Conservation (phyloP, 2,329 filamentous ascomycete species). For the Xylariaceae sp. region DNA sequence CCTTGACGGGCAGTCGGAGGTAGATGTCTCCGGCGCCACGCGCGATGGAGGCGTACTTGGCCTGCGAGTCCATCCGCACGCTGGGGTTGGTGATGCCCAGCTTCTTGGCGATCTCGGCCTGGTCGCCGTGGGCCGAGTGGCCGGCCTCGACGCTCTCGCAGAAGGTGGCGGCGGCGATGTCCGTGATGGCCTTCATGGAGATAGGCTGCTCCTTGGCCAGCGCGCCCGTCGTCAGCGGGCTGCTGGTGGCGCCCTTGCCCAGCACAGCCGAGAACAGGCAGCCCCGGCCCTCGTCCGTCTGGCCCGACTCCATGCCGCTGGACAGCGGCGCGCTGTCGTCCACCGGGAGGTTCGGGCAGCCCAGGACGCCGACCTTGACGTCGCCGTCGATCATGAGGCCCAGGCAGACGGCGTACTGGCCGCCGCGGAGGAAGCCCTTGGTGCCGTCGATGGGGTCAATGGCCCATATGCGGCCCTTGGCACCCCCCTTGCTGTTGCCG, state of each 20-base stretch:
- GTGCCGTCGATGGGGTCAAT: conserved; percentile 97
- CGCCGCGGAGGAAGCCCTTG: conserved; percentile 91
- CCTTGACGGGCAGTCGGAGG: conserved; percentile 75
- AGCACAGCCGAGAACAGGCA: conserved; percentile 81
- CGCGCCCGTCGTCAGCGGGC: conserved; percentile 54
- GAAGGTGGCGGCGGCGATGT: conserved; percentile 77
- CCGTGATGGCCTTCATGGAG: conserved; percentile 67
- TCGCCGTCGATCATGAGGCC: conserved; percentile 87
- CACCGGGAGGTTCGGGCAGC: conserved; percentile 89
- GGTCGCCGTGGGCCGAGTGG: conserved; percentile 84
- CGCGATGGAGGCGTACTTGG: conserved; percentile 94
- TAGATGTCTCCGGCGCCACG: conserved; percentile 93
- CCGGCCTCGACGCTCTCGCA: conserved; percentile 94
- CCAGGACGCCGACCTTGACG: conserved; percentile 89
- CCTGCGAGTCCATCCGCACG: conserved; percentile 95
- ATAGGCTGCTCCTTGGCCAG: conserved; percentile 55
- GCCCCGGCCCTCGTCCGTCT: conserved; percentile 69
- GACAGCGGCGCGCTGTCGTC: conserved; percentile 68
- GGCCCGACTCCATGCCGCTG: conserved; percentile 64
- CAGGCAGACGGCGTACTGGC: conserved; percentile 94
- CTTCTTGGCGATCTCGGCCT: conserved; percentile 73
- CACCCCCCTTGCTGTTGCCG: conserved; percentile 64
- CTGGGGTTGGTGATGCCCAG: conserved; percentile 84
- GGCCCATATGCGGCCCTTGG: conserved; percentile 79
- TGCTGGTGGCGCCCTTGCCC: conserved; percentile 72